Conservation (phyloP, 768 basidiomycete species). For the Phylloporus scabripes region DNA sequence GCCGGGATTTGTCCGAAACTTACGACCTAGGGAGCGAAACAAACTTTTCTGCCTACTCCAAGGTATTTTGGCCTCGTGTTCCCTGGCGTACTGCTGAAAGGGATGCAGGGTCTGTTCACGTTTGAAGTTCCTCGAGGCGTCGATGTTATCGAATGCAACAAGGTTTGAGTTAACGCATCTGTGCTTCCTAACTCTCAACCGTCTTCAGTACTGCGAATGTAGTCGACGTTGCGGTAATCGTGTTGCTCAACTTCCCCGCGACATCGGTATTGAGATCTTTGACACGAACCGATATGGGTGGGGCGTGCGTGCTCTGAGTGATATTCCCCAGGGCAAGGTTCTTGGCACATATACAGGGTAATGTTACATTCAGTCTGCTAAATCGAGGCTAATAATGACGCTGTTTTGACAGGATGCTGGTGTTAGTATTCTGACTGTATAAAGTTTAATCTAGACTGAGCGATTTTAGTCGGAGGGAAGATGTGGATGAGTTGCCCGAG, state of each 20-base stretch:
- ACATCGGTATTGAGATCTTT: slow-evolving; percentile 59
- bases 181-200: not conserved
- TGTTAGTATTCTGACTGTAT: slow-evolving; percentile 33
- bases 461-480: slow-evolving; percentile 37
- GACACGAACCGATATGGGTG: slow-evolving; percentile 56
- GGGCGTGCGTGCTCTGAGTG: slow-evolving; percentile 50
- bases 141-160: slow-evolving; percentile 64
- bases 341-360: slow-evolving; percentile 69
- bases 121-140: slow-evolving; percentile 38
- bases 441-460: not conserved
- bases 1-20: slow-evolving; percentile 43
- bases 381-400: slow-evolving; percentile 1
- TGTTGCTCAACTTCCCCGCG: slow-evolving; percentile 54
- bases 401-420: slow-evolving; percentile 33
- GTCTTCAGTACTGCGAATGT: slow-evolving; percentile 43
- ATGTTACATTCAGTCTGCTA: slow-evolving; percentile 3
- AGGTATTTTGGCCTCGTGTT: slow-evolving; percentile 19
- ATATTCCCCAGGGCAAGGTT: slow-evolving; percentile 50
- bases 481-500: slow-evolving; percentile 34
- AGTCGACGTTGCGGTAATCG: slow-evolving; percentile 47
- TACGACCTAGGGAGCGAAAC: slow-evolving; percentile 17
- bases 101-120: slow-evolving; percentile 43
- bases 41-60: slow-evolving; percentile 40
- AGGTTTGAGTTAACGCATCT: slow-evolving; percentile 31
- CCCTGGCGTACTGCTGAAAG: not conserved